Base-by-base conservation (phyloP, 2,329 filamentous ascomycete genomes). In the Escovopsis weberi region DNA sequence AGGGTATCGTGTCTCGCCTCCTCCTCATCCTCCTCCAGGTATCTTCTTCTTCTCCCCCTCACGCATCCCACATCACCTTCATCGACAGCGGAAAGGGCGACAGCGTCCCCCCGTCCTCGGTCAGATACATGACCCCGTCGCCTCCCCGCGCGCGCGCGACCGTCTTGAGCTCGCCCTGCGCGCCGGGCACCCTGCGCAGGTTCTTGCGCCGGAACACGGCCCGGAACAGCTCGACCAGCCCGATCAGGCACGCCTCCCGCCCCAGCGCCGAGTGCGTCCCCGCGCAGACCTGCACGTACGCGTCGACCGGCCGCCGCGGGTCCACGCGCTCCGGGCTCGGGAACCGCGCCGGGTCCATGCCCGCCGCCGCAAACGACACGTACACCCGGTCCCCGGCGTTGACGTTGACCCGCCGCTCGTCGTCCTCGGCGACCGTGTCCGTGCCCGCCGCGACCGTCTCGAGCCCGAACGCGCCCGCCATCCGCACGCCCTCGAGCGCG, bases 401-500 rank as follows among this genome's bases (percentile, higher is more conserved):
- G 47, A 83, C 64, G 1, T 57, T 49, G 12, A 81, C 57, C n/a
- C 61, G 51, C 23, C 61, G 61, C 12, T 68, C 68, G 44, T 79
- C 71, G 26, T 76, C 68, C 39, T 76, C 64, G 32, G 59, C 45
- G 38, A 74, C 66, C 2, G 63, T 63, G 40, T 71, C 66, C 15
- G 61, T 53, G 0, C 54, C 58, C 0, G 67, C 59, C 2, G 71
- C 73, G 43, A 74, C 63, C 34, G 80, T 75, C 63, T 75, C 78
- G 2, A 76, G 65, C 9, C 73, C 72, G 18, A 76, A 74, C 0
- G 74, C 74, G 10, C 78, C 75, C 4, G 77, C 75, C 42, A 88
- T 66, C 34, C 83, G 78, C 43, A 83, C 70, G 12, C 78, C 82
- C 59, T 85, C 85, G 65, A 82, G 69, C 37, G 74, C 76, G 54